These are phyloP conservation scores for Scedosporium apiospermum DNA, from an alignment of 2,329 filamentous ascomycete genomes.

Conservation along the genomic window DNA sequence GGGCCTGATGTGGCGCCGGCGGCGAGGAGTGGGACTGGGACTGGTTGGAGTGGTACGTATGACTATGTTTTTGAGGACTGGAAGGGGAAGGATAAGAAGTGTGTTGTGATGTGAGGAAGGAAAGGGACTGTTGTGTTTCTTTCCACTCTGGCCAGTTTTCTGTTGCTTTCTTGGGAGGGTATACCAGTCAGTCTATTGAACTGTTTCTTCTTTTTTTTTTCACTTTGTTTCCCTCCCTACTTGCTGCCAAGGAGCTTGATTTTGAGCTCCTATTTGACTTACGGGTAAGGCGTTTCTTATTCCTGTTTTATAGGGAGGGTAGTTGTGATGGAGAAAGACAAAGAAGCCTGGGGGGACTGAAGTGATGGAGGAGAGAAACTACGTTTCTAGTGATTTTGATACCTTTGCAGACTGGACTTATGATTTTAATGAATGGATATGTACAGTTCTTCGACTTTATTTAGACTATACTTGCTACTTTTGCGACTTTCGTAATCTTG, in stretches of 20 bases:
- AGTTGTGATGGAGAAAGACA: not conserved
- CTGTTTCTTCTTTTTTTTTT: not conserved
- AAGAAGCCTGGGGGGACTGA: not conserved
- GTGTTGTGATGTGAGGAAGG: constrained; percentile 38
- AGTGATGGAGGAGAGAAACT: not conserved
- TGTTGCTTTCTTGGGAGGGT: not conserved
- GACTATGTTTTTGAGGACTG: not conserved
- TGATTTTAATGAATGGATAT: not conserved
- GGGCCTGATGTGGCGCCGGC: constrained; percentile 32
- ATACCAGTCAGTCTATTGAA: not conserved
- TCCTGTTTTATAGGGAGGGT: not conserved
- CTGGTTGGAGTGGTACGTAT: constrained; percentile 17
- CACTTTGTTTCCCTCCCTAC: not conserved
- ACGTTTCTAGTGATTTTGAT: not conserved
- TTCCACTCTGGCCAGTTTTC: not conserved
- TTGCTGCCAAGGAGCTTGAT: not conserved
- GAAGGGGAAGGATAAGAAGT: constrained; percentile 33
- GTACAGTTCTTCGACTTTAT: not conserved
- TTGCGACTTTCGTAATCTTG: no score
- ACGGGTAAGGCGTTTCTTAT: not conserved
- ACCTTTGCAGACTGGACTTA: not conserved
- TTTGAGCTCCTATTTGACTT: not conserved
- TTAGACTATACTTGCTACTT: not conserved
- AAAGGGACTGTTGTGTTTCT: not conserved
- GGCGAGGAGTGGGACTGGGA: constrained; percentile 45